Evolutionary conservation across 495 filamentous ascomycete species (phyloP).

Genomic region (Aspergillus cavernicola): DNA sequence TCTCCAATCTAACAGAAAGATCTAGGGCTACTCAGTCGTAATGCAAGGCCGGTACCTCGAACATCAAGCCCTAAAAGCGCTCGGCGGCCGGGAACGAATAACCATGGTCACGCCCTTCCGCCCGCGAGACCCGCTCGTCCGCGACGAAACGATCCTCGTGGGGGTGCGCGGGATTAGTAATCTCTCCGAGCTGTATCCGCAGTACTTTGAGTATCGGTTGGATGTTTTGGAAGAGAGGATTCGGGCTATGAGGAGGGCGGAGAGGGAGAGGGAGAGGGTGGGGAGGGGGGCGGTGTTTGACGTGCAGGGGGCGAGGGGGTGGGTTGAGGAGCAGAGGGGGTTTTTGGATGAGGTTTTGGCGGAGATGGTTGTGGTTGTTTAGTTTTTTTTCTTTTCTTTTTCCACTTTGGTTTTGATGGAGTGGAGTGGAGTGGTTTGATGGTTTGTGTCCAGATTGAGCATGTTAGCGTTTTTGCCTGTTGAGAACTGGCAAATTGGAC

Average conservation of each 20-base stretch:
- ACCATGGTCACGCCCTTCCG: slow-evolving; percentile 72
- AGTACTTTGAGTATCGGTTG: slow-evolving; percentile 65
- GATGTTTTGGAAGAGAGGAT: slow-evolving; percentile 62
- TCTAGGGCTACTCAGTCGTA: slow-evolving; percentile 67
- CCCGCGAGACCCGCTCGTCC: slow-evolving; percentile 50
- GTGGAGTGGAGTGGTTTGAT: too few species aligned
- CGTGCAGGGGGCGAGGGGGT: slow-evolving; percentile 33
- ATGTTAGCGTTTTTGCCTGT: too few species aligned
- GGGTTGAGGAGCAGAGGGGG: slow-evolving; percentile 41
- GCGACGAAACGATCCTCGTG: slow-evolving; percentile 61
- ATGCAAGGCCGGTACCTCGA: slow-evolving; percentile 71
- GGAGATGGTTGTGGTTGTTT: slow-evolving; percentile 2
- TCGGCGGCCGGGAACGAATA: slow-evolving; percentile 63
- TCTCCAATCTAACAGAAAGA: not conserved
- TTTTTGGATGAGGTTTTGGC: slow-evolving; percentile 46
- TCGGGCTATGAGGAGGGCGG: slow-evolving; percentile 28
- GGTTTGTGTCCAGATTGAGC: too few species aligned
- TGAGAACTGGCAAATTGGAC: too few species aligned
- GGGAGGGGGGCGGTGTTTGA: slow-evolving; percentile 26
- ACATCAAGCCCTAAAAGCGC: slow-evolving; percentile 62
- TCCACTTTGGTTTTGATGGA: too few species aligned
- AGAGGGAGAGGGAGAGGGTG: slow-evolving; percentile 19
- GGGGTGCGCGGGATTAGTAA: slow-evolving; percentile 61
- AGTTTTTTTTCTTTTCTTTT: too few species aligned
- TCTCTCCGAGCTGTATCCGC: slow-evolving; percentile 61